Percentiles rank a stretch among this genome's conserved stretches.
phyloP scores from a whole-genome alignment of 1,284 basidiomycete genomes.

The Golubevia pallescens region DNA sequence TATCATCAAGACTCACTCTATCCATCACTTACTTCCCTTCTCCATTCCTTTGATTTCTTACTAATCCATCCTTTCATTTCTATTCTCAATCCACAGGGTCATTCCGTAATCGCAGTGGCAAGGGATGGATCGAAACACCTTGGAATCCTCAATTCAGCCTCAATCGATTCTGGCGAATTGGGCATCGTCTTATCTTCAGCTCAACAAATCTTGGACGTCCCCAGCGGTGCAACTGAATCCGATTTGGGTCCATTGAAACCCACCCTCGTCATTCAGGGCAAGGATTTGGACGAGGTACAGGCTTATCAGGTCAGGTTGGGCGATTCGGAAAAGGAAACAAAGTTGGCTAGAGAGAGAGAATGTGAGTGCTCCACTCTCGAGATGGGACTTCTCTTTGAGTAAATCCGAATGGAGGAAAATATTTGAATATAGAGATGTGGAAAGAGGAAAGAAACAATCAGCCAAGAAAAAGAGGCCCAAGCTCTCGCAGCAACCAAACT shows the following conservation, averaged over 20 bases:
- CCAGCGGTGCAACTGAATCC: constrained; percentile 4
- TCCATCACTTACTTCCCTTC: neutral
- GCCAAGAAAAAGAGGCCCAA: too few relatives aligned
- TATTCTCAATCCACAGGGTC: constrained; percentile 13
- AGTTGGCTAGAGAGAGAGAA: constrained; percentile 27
- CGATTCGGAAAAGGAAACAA: constrained; percentile 36
- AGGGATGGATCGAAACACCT: constrained; percentile 38
- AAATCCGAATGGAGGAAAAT: too few relatives aligned
- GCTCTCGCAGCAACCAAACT: too few relatives aligned
- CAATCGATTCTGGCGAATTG: constrained; percentile 32
- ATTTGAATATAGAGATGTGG: too few relatives aligned
- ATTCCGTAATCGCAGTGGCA: constrained; percentile 41
- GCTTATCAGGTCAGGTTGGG: constrained; percentile 36
- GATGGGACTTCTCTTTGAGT: too few relatives aligned
- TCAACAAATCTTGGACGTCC: constrained; percentile 33
- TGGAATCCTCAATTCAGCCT: constrained; percentile 49
- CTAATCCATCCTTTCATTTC: neutral
- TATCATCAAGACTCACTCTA: neutral
- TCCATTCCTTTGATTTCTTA: neutral
- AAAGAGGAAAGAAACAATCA: too few relatives aligned
- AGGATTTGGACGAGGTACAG: constrained; percentile 36
- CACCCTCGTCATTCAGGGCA: constrained; percentile 34
- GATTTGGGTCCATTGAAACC: constrained; percentile 34
- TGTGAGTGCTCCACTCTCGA: neutral
- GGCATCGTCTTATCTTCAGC: constrained; percentile 40